Percentiles rank a stretch among this genome's conserved stretches.
phyloP scores from a whole-genome alignment of 495 filamentous ascomycete genomes.

The Friedmanniomyces simplex region DNA sequence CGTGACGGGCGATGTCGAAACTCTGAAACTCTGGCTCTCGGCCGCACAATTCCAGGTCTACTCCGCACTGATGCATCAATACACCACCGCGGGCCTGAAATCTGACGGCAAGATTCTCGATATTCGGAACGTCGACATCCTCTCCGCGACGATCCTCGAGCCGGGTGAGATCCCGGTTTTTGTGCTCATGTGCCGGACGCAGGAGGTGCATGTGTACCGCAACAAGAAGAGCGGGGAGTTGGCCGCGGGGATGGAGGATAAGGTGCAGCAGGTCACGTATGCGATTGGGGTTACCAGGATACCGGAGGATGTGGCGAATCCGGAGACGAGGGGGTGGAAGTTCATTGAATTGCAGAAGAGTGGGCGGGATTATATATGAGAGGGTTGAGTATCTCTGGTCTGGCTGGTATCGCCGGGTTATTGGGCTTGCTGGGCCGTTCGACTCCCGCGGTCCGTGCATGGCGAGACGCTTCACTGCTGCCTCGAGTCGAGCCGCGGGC shows the following conservation, averaged over 20 bases:
- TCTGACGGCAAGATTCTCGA: slow-evolving; percentile 92
- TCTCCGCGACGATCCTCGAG: slow-evolving; percentile 83
- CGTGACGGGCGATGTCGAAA: slow-evolving; percentile 88
- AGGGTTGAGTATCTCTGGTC: not conserved
- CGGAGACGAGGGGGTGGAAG: slow-evolving; percentile 91
- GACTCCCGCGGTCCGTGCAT: too few relatives aligned
- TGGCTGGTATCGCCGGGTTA: not conserved
- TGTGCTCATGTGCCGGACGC: slow-evolving; percentile 90
- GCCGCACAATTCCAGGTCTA: slow-evolving; percentile 94
- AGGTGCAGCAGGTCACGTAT: slow-evolving; percentile 94
- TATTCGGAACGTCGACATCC: slow-evolving; percentile 84
- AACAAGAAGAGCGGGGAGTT: slow-evolving; percentile 81
- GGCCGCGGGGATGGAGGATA: slow-evolving; percentile 97
- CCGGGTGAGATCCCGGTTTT: slow-evolving; percentile 96
- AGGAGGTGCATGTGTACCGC: slow-evolving; percentile 93
- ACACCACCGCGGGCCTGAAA: slow-evolving; percentile 81
- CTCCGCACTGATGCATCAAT: slow-evolving; percentile 85
- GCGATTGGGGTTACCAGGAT: slow-evolving; percentile 91
- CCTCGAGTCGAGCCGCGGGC: too few relatives aligned
- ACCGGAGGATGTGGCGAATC: slow-evolving; percentile 90
- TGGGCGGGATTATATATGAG: slow-evolving; percentile 84
- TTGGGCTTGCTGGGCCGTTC: too few relatives aligned
- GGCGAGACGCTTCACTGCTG: too few relatives aligned
- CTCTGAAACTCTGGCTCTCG: slow-evolving; percentile 85
- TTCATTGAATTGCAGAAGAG: slow-evolving; percentile 98